These are phyloP conservation scores for Aspergillus awamori DNA, from an alignment of 2,329 filamentous ascomycete genomes.

Conservation along the genomic window DNA sequence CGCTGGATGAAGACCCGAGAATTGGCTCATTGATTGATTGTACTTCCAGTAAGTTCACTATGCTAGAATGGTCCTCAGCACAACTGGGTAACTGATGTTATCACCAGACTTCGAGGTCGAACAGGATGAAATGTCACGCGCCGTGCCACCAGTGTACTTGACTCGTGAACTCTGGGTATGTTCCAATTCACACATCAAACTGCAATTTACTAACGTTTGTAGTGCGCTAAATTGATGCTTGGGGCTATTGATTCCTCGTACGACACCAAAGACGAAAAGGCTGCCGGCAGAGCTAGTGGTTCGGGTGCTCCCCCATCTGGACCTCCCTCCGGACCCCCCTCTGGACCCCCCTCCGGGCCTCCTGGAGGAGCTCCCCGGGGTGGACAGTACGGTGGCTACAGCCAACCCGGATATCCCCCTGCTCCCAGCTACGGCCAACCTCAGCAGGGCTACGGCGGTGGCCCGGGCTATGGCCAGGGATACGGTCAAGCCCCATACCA, in stretches of 20 bases:
- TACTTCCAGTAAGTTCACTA: constrained; percentile 62
- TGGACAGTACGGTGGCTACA: constrained; percentile 42
- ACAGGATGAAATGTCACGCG: constrained; percentile 66
- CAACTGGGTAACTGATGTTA: constrained; percentile 20
- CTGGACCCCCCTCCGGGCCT: constrained; percentile 16
- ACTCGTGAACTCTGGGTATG: constrained; percentile 66
- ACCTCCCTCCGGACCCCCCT: constrained; percentile 13
- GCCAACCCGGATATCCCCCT: constrained; percentile 26
- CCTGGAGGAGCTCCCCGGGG: constrained; percentile 29
- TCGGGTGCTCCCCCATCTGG: constrained; percentile 12
- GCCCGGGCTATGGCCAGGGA: constrained; percentile 3
- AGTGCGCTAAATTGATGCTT: constrained; percentile 67
- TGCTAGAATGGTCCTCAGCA: neutral
- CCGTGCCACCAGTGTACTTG: constrained; percentile 63
- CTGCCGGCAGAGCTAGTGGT: constrained; percentile 37
- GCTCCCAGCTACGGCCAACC: constrained; percentile 27
- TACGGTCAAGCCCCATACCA: constrained; percentile 15
- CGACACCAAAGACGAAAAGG: constrained; percentile 66
- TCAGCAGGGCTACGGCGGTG: constrained; percentile 27
- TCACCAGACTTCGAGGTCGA: constrained; percentile 66
- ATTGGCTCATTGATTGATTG: constrained; percentile 67
- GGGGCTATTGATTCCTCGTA: constrained; percentile 68
- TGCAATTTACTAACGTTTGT: constrained; percentile 18
- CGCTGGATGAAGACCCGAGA: constrained; percentile 64
- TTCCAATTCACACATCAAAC: neutral